Percentiles rank a stretch among this genome's conserved stretches.
phyloP scores from a whole-genome alignment of 192 early-diverging fungal species.

The Spizellomyces sp. region DNA sequence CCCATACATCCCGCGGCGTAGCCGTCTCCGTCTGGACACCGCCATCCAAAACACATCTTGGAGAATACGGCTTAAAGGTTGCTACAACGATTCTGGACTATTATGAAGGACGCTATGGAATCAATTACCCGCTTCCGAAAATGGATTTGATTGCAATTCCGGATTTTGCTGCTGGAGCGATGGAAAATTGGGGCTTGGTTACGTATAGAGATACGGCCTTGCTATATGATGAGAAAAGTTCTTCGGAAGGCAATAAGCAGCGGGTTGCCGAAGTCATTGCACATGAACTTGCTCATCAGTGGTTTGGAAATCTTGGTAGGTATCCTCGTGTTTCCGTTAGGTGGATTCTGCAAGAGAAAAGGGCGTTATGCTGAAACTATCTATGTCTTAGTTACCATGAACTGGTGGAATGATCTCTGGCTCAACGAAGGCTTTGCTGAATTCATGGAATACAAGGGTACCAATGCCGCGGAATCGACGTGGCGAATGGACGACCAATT shows the following conservation, averaged over 20 bases:
- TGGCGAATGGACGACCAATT: slow-evolving; percentile 30
- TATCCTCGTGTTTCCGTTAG: slow-evolving; percentile 8
- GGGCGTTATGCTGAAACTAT: background rate
- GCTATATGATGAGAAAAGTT: slow-evolving; percentile 74
- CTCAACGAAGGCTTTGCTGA: slow-evolving; percentile 94
- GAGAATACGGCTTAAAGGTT: slow-evolving; percentile 68
- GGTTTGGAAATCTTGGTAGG: slow-evolving; percentile 41
- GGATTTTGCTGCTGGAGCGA: slow-evolving; percentile 68
- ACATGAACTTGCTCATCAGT: slow-evolving; percentile 46
- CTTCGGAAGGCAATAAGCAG: slow-evolving; percentile 72
- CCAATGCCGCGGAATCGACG: slow-evolving; percentile 18
- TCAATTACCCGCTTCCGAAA: slow-evolving; percentile 87
- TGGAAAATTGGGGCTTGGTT: slow-evolving; percentile 95
- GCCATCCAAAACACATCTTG: slow-evolving; percentile 69
- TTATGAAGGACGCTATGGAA: slow-evolving; percentile 71
- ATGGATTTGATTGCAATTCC: slow-evolving; percentile 78
- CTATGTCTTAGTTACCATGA: slow-evolving; percentile 70
- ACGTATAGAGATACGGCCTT: slow-evolving; percentile 81
- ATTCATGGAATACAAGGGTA: slow-evolving; percentile 59
- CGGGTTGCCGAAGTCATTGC: slow-evolving; percentile 58
- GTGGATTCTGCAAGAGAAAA: background rate
- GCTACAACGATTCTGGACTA: slow-evolving; percentile 71
- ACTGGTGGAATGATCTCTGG: slow-evolving; percentile 84
- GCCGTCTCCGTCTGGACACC: slow-evolving; percentile 76
- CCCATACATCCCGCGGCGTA: slow-evolving; percentile 62